Percentiles rank a stretch among this genome's conserved stretches.
Evolutionary conservation across 164 flowering plant genomes (phyloP).

Genomic region (Aristolochia fimbriata): DNA sequence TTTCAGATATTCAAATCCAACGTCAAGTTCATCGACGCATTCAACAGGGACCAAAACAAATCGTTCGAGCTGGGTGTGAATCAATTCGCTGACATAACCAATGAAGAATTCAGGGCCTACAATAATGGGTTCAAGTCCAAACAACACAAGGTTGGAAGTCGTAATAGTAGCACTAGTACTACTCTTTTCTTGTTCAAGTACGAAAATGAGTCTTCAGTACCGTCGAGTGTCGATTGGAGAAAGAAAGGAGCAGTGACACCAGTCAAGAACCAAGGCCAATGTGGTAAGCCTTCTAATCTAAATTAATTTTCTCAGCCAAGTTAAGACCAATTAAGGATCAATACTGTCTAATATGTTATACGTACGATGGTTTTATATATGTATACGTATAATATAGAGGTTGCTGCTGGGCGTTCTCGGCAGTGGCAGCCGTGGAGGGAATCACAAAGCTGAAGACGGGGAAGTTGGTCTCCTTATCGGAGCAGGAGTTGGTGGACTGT

Average conservation of each 20-base stretch:
- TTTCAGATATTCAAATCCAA: conserved; percentile 5
- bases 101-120: conserved; percentile 2
- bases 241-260: neutral
- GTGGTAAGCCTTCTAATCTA: too few species aligned
- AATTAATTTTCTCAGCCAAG: too few species aligned
- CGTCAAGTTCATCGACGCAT: conserved; percentile 1
- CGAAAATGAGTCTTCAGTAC: neutral
- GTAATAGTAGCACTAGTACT: too few species aligned
- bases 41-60: neutral
- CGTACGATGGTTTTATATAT: too few species aligned
- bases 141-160: too few species aligned
- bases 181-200: neutral
- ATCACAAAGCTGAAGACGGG: neutral
- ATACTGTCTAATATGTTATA: too few species aligned
- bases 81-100: conserved; percentile 3
- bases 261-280: neutral
- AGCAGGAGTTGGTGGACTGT: neutral
- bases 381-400: too few species aligned
- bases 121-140: neutral
- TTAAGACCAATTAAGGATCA: too few species aligned
- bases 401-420: neutral
- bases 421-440: neutral
- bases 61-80: conserved; percentile 1
- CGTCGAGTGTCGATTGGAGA: neutral
- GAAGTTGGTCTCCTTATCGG: neutral